A percentile compares a stretch with the other conserved stretches of the same genome.
These are phyloP conservation scores for Gaultheria prostrata DNA, from an alignment of 148 eudicot species.

Conservation along the genomic window DNA sequence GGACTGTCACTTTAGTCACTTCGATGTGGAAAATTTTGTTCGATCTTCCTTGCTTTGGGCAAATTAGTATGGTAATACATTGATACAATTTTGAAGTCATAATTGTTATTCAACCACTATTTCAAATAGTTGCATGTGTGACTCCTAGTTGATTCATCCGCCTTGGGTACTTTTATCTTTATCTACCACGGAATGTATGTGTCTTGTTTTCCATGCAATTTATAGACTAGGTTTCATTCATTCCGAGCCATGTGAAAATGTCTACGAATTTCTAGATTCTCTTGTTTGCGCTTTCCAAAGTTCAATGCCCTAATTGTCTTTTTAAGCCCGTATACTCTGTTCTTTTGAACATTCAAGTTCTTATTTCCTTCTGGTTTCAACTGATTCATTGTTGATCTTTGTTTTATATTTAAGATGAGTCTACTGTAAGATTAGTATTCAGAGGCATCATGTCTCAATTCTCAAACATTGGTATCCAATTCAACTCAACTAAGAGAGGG, in stretches of 20 bases:
- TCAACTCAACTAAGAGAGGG: not conserved
- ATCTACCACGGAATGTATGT: not conserved
- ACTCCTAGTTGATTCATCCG: not conserved
- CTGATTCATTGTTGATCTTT: not conserved
- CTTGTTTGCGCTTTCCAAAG: not conserved
- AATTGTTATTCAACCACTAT: not conserved
- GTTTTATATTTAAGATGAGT: not conserved
- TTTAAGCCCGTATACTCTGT: not conserved
- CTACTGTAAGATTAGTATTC: not conserved
- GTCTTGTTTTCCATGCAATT: not conserved
- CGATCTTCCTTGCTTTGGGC: not conserved
- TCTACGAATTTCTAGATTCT: not conserved
- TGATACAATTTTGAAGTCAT: conserved; percentile 4
- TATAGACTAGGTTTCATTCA: not conserved
- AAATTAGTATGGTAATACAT: not conserved
- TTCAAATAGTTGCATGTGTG: not conserved
- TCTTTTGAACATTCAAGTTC: not conserved
- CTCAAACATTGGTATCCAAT: not conserved
- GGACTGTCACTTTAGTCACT: not conserved
- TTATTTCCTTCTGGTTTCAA: not conserved
- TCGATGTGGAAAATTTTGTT: not conserved
- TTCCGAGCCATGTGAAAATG: not conserved
- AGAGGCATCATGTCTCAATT: not conserved
- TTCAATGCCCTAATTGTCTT: not conserved
- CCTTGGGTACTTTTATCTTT: not conserved